Conservation (phyloP, 2,329 filamentous ascomycete genomes). For the Lecanicillium sp. region DNA sequence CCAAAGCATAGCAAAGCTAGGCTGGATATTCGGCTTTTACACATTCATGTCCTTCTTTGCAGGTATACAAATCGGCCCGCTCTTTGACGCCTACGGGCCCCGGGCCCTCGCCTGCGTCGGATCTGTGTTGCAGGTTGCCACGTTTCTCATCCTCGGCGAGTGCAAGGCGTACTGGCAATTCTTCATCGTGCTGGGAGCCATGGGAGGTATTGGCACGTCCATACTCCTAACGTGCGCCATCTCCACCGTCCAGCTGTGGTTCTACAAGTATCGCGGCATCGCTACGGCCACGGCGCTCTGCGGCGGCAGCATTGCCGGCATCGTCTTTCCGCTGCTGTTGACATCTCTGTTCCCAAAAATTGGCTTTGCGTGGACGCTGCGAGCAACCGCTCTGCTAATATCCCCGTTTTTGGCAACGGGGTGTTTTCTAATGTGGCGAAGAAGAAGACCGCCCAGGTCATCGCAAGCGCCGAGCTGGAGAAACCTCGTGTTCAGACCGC, state of each 20-base stretch:
- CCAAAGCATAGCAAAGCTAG: constrained; percentile 48
- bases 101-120: background rate
- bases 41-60: constrained; percentile 60
- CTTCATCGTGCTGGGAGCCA: constrained; percentile 61
- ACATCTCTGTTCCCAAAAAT: constrained; percentile 30
- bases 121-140: constrained; percentile 37
- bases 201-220: constrained; percentile 60
- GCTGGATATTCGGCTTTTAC: constrained; percentile 64
- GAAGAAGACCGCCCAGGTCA: no score
- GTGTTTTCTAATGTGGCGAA: no score
- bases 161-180: constrained; percentile 72
- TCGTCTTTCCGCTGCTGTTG: constrained; percentile 34
- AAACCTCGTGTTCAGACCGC: no score
- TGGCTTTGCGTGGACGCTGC: constrained; percentile 36
- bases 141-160: constrained; percentile 56
- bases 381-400: constrained; percentile 28
- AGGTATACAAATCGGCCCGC: constrained; percentile 57
- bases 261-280: constrained; percentile 57
- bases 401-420: no score
- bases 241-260: constrained; percentile 67
- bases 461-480: no score
- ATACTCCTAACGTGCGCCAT: constrained; percentile 71
- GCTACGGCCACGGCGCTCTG: constrained; percentile 69
- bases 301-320: constrained; percentile 55
- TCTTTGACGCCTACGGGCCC: constrained; percentile 43